Conservation (phyloP, 371 early-diverging fungal species). For the Rhizopus stolonifer region DNA sequence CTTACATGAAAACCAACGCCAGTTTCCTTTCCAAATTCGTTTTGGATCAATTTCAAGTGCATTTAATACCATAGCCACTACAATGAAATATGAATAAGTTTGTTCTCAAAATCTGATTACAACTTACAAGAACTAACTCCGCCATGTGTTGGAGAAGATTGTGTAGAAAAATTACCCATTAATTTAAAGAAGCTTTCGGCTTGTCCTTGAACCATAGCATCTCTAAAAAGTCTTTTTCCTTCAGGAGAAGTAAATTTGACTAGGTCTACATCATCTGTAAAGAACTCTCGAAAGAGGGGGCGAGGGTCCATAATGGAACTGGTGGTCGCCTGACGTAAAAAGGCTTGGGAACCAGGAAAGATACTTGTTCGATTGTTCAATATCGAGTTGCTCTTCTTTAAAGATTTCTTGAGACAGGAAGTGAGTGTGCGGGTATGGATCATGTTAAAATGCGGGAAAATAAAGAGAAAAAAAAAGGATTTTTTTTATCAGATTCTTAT, state of each 20-base stretch:
- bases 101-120: not conserved
- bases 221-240: slow-evolving; percentile 79
- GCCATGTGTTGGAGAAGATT: slow-evolving; percentile 70
- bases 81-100: not conserved
- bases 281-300: not conserved
- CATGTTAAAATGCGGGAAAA: not conserved
- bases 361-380: slow-evolving; percentile 15
- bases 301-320: slow-evolving; percentile 2
- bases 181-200: slow-evolving; percentile 87
- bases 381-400: slow-evolving; percentile 1
- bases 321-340: slow-evolving; percentile 19
- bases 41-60: slow-evolving; percentile 91
- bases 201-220: slow-evolving; percentile 69
- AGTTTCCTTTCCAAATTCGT: slow-evolving; percentile 88
- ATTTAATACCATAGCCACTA: slow-evolving; percentile 88
- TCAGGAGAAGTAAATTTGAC: slow-evolving; percentile 57
- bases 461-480: not conserved
- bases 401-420: not conserved
- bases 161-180: slow-evolving; percentile 84
- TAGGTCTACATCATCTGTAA: slow-evolving; percentile 6
- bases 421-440: not conserved
- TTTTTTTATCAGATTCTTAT: not conserved
- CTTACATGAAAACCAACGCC: slow-evolving; percentile 74
- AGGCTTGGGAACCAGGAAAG: slow-evolving; percentile 16
- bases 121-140: slow-evolving; percentile 61